Evolutionary conservation across 1,139 yeast species (phyloP).

Genomic region (Tardiomyces digboiensis): DNA sequence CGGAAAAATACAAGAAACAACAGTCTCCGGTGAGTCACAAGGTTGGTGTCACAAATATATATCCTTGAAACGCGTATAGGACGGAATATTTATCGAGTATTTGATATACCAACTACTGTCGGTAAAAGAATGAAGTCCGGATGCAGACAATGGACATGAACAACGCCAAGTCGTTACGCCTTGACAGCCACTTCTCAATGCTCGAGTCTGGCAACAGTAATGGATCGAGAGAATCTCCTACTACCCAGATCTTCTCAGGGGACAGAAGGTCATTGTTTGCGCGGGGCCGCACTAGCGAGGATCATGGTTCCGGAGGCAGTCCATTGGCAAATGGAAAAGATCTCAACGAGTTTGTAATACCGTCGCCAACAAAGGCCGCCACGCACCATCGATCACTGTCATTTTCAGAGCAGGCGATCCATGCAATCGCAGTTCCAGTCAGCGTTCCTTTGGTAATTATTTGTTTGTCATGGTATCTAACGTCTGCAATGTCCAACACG

Average conservation of each 20-base stretch:
- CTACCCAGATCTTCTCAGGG: neutral
- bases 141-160: neutral
- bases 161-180: neutral
- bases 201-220: neutral
- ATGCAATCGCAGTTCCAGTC: constrained; percentile 26
- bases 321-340: neutral
- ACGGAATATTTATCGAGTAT: too few relatives aligned
- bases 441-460: constrained; percentile 32
- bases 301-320: neutral
- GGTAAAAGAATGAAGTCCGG: neutral
- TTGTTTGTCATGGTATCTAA: constrained; percentile 69
- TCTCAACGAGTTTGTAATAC: neutral
- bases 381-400: neutral
- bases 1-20: too few relatives aligned
- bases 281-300: neutral
- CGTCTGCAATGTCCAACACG: constrained; percentile 76
- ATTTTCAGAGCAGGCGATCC: neutral
- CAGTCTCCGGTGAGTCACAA: too few relatives aligned
- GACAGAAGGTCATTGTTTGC: neutral
- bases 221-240: neutral
- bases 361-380: neutral
- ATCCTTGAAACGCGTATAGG: too few relatives aligned
- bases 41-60: too few relatives aligned
- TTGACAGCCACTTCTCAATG: neutral
- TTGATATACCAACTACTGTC: neutral